A percentile compares a stretch with the other conserved stretches of the same genome.
Evolutionary conservation across 495 filamentous ascomycete genomes (phyloP).

Genomic region (Pseudoneurospora amorphoporcata): DNA sequence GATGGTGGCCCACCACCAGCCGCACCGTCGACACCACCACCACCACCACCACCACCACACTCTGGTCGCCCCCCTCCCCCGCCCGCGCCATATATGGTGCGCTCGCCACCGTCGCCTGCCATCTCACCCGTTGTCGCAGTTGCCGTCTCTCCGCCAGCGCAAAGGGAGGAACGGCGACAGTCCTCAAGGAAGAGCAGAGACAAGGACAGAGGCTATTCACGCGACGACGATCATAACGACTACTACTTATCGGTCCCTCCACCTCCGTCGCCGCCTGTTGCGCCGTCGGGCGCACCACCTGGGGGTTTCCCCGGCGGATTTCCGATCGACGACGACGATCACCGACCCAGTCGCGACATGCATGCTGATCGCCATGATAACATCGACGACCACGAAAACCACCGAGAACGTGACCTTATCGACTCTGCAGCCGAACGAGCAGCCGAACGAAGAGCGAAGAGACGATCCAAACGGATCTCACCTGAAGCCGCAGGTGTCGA

Average conservation of each 20-base stretch:
- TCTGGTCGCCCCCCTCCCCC: neutral
- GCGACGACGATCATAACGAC: constrained; percentile 4
- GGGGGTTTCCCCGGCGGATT: constrained; percentile 41
- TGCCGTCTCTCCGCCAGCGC: neutral
- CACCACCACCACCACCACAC: constrained; percentile 12
- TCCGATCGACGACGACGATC: constrained; percentile 31
- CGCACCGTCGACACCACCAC: constrained; percentile 12
- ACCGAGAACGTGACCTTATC: neutral
- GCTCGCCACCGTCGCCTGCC: neutral
- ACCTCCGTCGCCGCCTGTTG: constrained; percentile 7
- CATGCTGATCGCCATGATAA: constrained; percentile 4
- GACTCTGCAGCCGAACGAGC: constrained; percentile 26
- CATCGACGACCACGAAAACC: neutral
- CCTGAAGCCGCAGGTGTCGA: constrained; percentile 17
- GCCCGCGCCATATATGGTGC: neutral
- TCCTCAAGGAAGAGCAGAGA: constrained; percentile 17
- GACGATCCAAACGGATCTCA: constrained; percentile 18
- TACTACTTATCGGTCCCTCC: constrained; percentile 8
- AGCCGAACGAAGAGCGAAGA: constrained; percentile 30
- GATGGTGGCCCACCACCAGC: constrained; percentile 9
- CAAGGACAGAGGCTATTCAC: constrained; percentile 5
- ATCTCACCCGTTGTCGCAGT: neutral
- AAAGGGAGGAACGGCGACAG: constrained; percentile 17
- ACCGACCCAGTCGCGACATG: constrained; percentile 2
- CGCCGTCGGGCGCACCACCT: constrained; percentile 38